These are phyloP conservation scores for Bruguiera gymnorhiza DNA, from an alignment of 345 rosid genomes.

Conservation along the genomic window DNA sequence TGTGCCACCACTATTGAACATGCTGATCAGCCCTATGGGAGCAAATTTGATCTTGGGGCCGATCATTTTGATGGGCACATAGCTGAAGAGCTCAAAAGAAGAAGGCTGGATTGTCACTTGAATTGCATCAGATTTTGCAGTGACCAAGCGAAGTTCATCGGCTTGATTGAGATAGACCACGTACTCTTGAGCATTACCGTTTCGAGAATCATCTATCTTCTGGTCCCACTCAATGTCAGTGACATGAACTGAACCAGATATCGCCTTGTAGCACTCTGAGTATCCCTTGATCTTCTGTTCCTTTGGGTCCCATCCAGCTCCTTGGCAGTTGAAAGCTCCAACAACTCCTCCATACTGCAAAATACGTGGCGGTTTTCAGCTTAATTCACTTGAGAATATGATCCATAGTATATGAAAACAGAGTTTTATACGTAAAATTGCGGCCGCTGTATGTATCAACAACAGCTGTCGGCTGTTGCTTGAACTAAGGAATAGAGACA, in stretches of 20 bases:
- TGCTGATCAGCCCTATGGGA: constrained; percentile 60
- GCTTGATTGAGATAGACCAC: constrained; percentile 54
- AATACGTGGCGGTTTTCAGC: not conserved
- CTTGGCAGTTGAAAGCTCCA: constrained; percentile 94
- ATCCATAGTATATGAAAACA: not conserved
- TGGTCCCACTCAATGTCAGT: constrained; percentile 86
- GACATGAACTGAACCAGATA: constrained; percentile 50
- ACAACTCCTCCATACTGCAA: constrained; percentile 76
- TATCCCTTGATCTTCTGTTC: constrained; percentile 50
- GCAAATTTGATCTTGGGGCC: constrained; percentile 45
- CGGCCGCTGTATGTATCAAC: not conserved
- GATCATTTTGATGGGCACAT: constrained; percentile 56
- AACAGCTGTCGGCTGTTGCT: not conserved
- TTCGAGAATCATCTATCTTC: constrained; percentile 26
- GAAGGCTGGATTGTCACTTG: constrained; percentile 55
- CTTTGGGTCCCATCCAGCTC: constrained; percentile 80
- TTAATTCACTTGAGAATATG: not conserved
- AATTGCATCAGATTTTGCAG: constrained; percentile 39
- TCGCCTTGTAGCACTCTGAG: constrained; percentile 63
- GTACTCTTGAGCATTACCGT: constrained; percentile 46
- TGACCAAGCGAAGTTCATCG: constrained; percentile 31
- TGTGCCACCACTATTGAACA: constrained; percentile 79
- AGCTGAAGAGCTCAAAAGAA: constrained; percentile 67
- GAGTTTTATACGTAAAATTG: not conserved
- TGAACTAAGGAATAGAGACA: not conserved